phyloP scores from a whole-genome alignment of 805 yeast species.

The Monosporozyma servazzii region DNA sequence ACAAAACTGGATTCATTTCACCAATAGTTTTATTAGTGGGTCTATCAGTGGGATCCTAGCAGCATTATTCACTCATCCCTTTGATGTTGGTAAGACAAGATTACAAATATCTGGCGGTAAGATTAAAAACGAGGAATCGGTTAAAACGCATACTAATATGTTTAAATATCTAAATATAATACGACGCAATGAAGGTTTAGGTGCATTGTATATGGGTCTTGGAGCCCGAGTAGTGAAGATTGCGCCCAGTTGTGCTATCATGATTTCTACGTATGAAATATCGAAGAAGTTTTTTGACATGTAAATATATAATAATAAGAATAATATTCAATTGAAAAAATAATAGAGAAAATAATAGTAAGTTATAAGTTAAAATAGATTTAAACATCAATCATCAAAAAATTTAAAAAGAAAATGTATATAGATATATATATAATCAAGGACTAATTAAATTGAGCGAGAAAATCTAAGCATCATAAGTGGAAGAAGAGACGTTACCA shows the following conservation, averaged over 20 bases:
- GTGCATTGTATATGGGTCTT: conserved; percentile 80
- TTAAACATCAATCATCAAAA: background rate
- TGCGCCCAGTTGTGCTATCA: conserved; percentile 96
- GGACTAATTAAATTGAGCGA: background rate
- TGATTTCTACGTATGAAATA: conserved; percentile 91
- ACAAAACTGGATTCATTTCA: conserved; percentile 28
- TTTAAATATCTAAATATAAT: conserved; percentile 56
- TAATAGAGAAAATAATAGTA: background rate
- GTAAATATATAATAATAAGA: background rate
- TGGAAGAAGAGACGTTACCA: conserved; percentile 93
- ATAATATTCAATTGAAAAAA: background rate
- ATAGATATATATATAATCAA: too few relatives aligned
- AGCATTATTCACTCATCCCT: conserved; percentile 84
- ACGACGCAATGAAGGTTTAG: conserved; percentile 61
- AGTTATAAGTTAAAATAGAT: background rate
- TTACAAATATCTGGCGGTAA: conserved; percentile 48
- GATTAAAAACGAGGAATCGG: conserved; percentile 6
- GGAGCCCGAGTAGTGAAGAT: conserved; percentile 81
- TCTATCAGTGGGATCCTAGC: conserved; percentile 78
- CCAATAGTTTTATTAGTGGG: conserved; percentile 69
- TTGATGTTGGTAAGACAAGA: conserved; percentile 94
- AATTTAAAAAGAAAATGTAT: background rate
- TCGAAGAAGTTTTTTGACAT: conserved; percentile 44
- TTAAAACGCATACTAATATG: conserved; percentile 39
- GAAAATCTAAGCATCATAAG: conserved; percentile 68